phyloP scores from a whole-genome alignment of 441 rosid genomes.

The Erodium texanum region DNA sequence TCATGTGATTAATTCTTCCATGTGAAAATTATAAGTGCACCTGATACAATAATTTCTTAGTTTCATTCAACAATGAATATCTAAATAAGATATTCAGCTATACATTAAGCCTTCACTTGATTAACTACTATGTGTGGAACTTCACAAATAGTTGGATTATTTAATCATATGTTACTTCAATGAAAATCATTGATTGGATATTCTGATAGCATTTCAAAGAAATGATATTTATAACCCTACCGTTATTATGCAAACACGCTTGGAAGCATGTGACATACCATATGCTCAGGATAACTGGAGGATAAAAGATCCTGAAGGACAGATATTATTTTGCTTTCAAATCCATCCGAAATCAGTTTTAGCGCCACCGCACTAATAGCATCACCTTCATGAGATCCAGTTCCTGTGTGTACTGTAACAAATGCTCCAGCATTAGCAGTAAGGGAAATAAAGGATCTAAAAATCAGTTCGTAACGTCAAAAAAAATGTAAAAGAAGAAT shows the following conservation, averaged over 20 bases:
- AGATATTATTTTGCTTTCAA: conserved; percentile 57
- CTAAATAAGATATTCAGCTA: neutral
- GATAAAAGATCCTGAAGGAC: conserved; percentile 52
- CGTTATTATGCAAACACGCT: neutral
- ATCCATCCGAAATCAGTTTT: conserved; percentile 74
- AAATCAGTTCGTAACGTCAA: conserved; percentile 5
- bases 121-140: neutral
- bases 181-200: neutral
- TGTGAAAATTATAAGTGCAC: neutral
- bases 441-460: conserved; percentile 2
- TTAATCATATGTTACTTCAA: neutral
- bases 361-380: conserved; percentile 37
- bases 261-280: conserved; percentile 37
- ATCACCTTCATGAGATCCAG: conserved; percentile 38
- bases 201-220: neutral
- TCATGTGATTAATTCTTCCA: neutral
- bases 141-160: neutral
- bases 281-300: conserved; percentile 51
- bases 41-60: neutral
- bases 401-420: conserved; percentile 54
- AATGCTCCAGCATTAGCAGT: conserved; percentile 9
- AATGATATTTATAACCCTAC: neutral
- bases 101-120: neutral
- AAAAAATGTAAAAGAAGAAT: conserved; percentile 8
- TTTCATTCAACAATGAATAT: neutral